Conservation (phyloP, 2,329 filamentous ascomycete species). For the Cladobotryum protrusum region DNA sequence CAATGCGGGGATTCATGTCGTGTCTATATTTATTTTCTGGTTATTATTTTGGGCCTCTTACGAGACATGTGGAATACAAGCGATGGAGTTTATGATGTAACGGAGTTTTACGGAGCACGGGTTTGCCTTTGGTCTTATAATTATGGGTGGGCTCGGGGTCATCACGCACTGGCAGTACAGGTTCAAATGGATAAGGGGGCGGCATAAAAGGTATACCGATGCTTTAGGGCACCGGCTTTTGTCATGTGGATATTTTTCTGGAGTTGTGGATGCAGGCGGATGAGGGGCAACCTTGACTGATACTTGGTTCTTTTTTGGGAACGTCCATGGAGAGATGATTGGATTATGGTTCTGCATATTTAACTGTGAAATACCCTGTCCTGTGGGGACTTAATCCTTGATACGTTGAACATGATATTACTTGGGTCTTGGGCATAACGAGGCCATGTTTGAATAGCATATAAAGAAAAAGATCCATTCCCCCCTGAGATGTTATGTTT, state of each 20-base stretch:
- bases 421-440: too few relatives aligned
- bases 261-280: conserved; percentile 6
- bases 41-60: conserved; percentile 19
- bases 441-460: too few relatives aligned
- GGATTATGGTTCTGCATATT: conserved; percentile 9
- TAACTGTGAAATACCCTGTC: conserved; percentile 11
- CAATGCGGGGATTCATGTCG: not conserved
- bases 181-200: too few relatives aligned
- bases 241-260: not conserved
- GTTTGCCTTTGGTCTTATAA: too few relatives aligned
- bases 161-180: too few relatives aligned
- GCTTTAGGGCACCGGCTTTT: too few relatives aligned
- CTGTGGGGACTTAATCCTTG: conserved; percentile 4
- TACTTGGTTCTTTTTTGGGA: not conserved
- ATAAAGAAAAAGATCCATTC: too few relatives aligned
- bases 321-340: conserved; percentile 3
- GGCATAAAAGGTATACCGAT: too few relatives aligned
- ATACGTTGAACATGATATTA: not conserved
- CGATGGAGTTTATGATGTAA: conserved; percentile 25
- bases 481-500: too few relatives aligned
- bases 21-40: conserved; percentile 21
- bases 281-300: not conserved
- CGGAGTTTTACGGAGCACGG: conserved; percentile 8
- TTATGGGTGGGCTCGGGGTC: too few relatives aligned
- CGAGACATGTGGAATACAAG: conserved; percentile 26